Evolutionary conservation across 192 early-diverging fungal species (phyloP), one percentile per base, ranked within the genome.

Genomic region (Umbelopsis ramanniana): DNA sequence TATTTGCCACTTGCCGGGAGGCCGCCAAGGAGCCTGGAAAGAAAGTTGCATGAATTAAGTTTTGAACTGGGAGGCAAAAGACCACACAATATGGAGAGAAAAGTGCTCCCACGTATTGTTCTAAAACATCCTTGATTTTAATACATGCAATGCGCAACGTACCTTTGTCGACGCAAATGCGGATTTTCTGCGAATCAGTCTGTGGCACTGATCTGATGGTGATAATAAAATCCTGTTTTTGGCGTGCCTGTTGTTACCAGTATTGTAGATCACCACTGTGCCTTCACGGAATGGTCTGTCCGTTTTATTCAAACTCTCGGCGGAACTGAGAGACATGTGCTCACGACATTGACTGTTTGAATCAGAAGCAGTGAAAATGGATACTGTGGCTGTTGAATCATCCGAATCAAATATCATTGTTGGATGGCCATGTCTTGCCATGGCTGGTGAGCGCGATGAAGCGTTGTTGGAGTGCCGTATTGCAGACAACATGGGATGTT

Each of bases 11-110:
- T 63, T 63, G 57, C 74, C 74, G 1, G 74, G 74, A 23, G 74
- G 55, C 43, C 67, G 69, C 74, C 74, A 76, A 46, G 74, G 74
- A 26, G 57, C 66, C 70, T 75, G 33, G 17, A 35, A 19, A 15
- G 12, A 37, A 63, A 63, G 17, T 5, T 63, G 17, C 57, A 38
- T 63, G 7, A 17, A 12, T 54, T 6, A 37, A n/a, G 33, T 35
- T 8, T 38, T 9, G 26, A 63, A 14, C 15, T 37, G 26, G 15
- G 17, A 17, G 11, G 33, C 33, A 14, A 17, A 38, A 37, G 6
- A 2, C 7, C 26, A 6, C 14, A 17, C 7, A 12, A 19, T 50
- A 46, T 46, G 17, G 46, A 50, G 48, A 21, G 48, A 43, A 12
- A 43, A 43, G 40, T 11, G 40, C 11, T 43, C 40, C 40, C 40